Evolutionary conservation across 495 filamentous ascomycete species (phyloP).

Genomic region (Penicillium canescens): DNA sequence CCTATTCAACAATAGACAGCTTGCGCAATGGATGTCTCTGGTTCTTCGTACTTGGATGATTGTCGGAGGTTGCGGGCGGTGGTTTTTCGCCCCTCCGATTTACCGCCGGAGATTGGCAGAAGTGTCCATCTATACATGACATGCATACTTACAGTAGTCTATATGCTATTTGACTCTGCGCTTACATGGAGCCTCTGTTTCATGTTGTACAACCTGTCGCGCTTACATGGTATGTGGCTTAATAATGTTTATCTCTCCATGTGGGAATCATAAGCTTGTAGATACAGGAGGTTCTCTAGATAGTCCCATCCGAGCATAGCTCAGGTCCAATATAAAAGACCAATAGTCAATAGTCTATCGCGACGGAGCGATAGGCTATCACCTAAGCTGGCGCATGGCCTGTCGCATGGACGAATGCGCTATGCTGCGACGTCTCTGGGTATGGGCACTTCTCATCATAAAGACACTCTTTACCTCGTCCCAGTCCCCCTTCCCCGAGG

Average conservation of each 20-base stretch:
- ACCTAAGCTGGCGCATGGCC: too few relatives aligned
- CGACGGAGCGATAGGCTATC: too few relatives aligned
- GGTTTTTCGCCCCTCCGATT: constrained; percentile 28
- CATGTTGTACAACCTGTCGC: too few relatives aligned
- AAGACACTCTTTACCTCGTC: constrained; percentile 22
- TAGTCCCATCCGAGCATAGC: neutral
- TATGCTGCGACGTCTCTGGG: neutral
- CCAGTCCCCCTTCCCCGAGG: constrained; percentile 37
- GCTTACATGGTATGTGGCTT: neutral
- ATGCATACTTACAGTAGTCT: too few relatives aligned
- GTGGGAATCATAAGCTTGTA: neutral
- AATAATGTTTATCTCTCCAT: constrained; percentile 1
- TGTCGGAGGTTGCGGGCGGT: constrained; percentile 15
- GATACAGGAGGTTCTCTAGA: too few relatives aligned
- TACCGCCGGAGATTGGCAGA: constrained; percentile 23
- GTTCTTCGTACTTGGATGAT: neutral
- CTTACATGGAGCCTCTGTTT: too few relatives aligned
- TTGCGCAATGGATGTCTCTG: too few relatives aligned
- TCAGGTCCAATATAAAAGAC: too few relatives aligned
- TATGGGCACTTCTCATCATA: neutral
- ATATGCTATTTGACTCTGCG: neutral
- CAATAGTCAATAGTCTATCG: too few relatives aligned
- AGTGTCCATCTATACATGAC: neutral
- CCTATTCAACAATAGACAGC: neutral
- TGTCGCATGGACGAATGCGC: too few relatives aligned